Percentiles rank a stretch among this genome's conserved stretches.
phyloP scores from a whole-genome alignment of 2,329 filamentous ascomycete species.

The Phaeoacremonium minimum region DNA sequence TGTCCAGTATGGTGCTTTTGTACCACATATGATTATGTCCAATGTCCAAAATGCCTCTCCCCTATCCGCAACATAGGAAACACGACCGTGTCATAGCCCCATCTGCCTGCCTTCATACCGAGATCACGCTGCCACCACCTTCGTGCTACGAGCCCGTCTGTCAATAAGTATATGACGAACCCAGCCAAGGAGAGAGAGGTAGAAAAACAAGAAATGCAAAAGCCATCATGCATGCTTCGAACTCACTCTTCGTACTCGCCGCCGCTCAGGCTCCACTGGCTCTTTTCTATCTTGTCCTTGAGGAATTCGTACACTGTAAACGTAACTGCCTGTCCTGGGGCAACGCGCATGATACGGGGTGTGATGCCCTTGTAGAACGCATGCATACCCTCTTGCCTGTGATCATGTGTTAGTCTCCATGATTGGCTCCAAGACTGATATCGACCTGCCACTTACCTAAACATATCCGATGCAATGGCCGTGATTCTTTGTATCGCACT shows the following conservation, averaged over 20 bases:
- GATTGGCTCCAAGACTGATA: background rate
- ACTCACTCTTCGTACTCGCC: constrained; percentile 64
- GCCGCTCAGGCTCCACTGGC: constrained; percentile 54
- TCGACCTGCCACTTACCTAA: constrained; percentile 50
- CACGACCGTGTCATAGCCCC: too few relatives aligned
- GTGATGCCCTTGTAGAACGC: constrained; percentile 99
- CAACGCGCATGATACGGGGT: constrained; percentile 93
- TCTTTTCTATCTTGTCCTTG: constrained; percentile 67
- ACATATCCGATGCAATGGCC: constrained; percentile 77
- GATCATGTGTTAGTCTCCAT: background rate
- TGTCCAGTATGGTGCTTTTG: too few relatives aligned
- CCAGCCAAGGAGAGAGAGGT: too few relatives aligned
- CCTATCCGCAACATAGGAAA: too few relatives aligned
- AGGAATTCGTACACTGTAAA: constrained; percentile 76
- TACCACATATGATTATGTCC: too few relatives aligned
- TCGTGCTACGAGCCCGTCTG: too few relatives aligned
- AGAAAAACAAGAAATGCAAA: too few relatives aligned
- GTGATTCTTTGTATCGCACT: constrained; percentile 76
- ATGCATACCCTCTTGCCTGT: constrained; percentile 82
- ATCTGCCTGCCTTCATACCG: too few relatives aligned
- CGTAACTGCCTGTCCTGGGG: constrained; percentile 82
- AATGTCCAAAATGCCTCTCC: too few relatives aligned
- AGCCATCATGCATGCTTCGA: too few relatives aligned
- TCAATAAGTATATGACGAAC: too few relatives aligned
- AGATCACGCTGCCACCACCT: too few relatives aligned